These are phyloP conservation scores for Hypsizygus marmoreus DNA, from an alignment of 768 basidiomycete species.

Conservation along the genomic window DNA sequence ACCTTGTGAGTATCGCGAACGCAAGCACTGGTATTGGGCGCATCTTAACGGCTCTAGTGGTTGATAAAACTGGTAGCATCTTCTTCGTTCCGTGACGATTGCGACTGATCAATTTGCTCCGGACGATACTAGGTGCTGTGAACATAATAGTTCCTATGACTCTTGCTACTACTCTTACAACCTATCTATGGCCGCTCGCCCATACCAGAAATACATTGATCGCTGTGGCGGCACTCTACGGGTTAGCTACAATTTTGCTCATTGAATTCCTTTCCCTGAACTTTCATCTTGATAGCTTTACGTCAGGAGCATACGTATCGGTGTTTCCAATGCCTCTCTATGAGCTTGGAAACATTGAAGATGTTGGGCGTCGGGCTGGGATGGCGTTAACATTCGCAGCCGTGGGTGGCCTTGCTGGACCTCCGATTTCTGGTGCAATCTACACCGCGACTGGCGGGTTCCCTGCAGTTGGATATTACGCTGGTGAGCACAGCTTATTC, in stretches of 20 bases:
- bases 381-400: constrained; percentile 58
- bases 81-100: background rate
- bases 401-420: constrained; percentile 65
- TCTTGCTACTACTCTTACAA: constrained; percentile 47
- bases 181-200: constrained; percentile 63
- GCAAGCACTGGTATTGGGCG: constrained; percentile 59
- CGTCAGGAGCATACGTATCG: constrained; percentile 52
- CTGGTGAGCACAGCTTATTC: no score
- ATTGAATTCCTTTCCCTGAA: background rate
- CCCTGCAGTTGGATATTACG: constrained; percentile 45
- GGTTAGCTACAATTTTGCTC: constrained; percentile 35
- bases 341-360: constrained; percentile 49
- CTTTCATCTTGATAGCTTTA: constrained; percentile 31
- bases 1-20: constrained; percentile 64
- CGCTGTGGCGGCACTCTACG: constrained; percentile 55
- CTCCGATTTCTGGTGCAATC: constrained; percentile 76
- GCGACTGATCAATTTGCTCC: background rate
- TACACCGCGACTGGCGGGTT: constrained; percentile 53
- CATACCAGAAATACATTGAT: constrained; percentile 42
- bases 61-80: constrained; percentile 48
- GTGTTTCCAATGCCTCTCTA: constrained; percentile 49
- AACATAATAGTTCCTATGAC: constrained; percentile 61
- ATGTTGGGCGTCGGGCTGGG: constrained; percentile 60
- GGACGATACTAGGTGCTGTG: constrained; percentile 48
- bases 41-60: constrained; percentile 45